A percentile compares a stretch with the other conserved stretches of the same genome.
Evolutionary conservation across 805 yeast genomes (phyloP).

Genomic region (Candida patagonica): DNA sequence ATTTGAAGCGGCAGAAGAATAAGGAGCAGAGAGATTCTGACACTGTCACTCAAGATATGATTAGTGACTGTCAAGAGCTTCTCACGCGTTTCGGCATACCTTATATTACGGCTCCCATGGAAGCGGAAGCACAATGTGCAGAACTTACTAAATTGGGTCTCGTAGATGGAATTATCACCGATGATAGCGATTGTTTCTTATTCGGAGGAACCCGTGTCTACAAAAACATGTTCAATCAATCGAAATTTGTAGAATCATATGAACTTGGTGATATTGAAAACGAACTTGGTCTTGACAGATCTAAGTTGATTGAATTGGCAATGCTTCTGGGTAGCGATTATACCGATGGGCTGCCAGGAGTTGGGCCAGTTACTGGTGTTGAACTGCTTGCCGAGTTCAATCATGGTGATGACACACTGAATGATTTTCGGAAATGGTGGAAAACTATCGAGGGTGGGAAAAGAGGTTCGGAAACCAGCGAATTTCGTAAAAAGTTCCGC

Average conservation of each 20-base stretch:
- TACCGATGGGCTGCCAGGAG: constrained; percentile 83
- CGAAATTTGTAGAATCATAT: constrained; percentile 84
- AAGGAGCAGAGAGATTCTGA: constrained; percentile 82
- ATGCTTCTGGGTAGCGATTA: constrained; percentile 87
- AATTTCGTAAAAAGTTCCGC: constrained; percentile 45
- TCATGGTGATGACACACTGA: constrained; percentile 31
- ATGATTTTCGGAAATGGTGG: constrained; percentile 49
- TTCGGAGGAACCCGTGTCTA: constrained; percentile 81
- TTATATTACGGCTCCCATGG: constrained; percentile 93
- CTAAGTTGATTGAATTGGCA: constrained; percentile 69
- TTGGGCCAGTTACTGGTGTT: constrained; percentile 90
- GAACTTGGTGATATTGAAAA: constrained; percentile 45
- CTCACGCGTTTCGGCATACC: constrained; percentile 88
- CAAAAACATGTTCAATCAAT: constrained; percentile 90
- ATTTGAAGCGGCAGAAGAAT: constrained; percentile 50
- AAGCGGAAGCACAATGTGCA: constrained; percentile 98
- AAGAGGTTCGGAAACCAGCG: constrained; percentile 25
- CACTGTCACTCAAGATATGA: constrained; percentile 79
- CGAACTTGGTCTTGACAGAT: constrained; percentile 56
- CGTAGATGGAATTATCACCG: constrained; percentile 94
- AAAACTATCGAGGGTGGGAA: constrained; percentile 30
- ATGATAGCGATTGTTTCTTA: constrained; percentile 92
- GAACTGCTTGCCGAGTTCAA: constrained; percentile 84
- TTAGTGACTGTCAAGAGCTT: constrained; percentile 82
- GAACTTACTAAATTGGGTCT: constrained; percentile 55